Evolutionary conservation across 2,329 filamentous ascomycete species (phyloP).

Genomic region (Diaporthe australafricana): DNA sequence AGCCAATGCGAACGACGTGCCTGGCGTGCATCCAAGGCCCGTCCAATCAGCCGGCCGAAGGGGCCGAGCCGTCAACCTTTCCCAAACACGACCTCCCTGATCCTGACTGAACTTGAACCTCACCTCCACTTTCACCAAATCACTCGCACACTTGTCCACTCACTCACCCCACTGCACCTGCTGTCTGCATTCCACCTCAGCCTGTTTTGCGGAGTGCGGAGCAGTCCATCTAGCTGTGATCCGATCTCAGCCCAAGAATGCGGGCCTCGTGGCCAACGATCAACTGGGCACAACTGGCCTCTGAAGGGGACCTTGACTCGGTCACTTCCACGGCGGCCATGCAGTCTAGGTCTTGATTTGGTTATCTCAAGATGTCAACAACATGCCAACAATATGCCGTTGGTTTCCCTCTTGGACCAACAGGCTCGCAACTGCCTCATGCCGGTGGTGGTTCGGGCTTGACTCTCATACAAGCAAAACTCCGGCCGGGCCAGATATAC

Average conservation of each 20-base stretch:
- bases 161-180: background rate
- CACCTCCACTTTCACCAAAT: background rate
- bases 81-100: constrained; percentile 32
- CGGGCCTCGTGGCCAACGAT: background rate
- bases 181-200: background rate
- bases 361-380: background rate
- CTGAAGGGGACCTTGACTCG: background rate
- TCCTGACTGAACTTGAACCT: background rate
- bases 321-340: background rate
- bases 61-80: constrained; percentile 33
- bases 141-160: background rate
- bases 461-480: background rate
- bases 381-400: too few species aligned
- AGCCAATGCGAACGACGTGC: background rate
- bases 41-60: constrained; percentile 10
- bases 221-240: background rate
- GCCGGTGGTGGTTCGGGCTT: background rate
- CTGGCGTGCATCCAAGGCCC: background rate
- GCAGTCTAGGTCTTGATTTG: too few species aligned
- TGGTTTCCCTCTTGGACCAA: background rate
- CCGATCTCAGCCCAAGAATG: constrained; percentile 17
- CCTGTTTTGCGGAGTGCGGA: constrained; percentile 4
- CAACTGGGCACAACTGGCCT: background rate
- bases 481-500: constrained; percentile 8
- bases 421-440: too few species aligned